Conservation (phyloP, 176 grass and related monocot genomes). For the Oropetium thomaeum region DNA sequence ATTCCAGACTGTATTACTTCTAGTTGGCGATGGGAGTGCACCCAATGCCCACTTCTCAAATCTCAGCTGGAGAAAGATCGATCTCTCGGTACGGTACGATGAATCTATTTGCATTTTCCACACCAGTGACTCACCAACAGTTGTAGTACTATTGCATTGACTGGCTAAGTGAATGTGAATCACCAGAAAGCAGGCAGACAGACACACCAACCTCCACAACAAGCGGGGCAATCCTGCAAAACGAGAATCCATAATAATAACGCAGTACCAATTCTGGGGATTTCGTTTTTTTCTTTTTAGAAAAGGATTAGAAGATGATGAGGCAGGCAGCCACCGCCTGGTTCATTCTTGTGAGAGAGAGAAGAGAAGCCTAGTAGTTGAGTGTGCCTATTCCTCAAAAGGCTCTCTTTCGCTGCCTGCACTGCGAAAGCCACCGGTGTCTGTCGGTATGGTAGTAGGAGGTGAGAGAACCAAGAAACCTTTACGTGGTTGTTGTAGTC, state of each 20-base stretch:
- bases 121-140: neutral
- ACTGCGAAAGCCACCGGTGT: conserved; percentile 16
- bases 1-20: neutral
- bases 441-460: neutral
- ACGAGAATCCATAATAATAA: too few species aligned
- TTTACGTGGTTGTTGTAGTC: conserved; percentile 8
- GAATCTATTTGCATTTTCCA: neutral
- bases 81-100: neutral
- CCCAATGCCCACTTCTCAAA: too few species aligned
- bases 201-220: too few species aligned
- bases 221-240: too few species aligned
- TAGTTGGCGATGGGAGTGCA: neutral
- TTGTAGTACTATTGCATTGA: too few species aligned
- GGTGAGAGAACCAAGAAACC: conserved; percentile 28
- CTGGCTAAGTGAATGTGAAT: too few species aligned
- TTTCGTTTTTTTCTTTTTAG: too few species aligned
- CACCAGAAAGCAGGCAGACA: too few species aligned
- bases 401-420: neutral
- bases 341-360: neutral
- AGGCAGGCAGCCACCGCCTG: too few species aligned
- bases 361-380: neutral
- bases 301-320: too few species aligned
- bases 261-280: too few species aligned
- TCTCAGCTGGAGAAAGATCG: neutral
- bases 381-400: conserved; percentile 5